Evolutionary conservation across 2,329 filamentous ascomycete genomes (phyloP).

Genomic region (Ceratocystis diversiconidia): DNA sequence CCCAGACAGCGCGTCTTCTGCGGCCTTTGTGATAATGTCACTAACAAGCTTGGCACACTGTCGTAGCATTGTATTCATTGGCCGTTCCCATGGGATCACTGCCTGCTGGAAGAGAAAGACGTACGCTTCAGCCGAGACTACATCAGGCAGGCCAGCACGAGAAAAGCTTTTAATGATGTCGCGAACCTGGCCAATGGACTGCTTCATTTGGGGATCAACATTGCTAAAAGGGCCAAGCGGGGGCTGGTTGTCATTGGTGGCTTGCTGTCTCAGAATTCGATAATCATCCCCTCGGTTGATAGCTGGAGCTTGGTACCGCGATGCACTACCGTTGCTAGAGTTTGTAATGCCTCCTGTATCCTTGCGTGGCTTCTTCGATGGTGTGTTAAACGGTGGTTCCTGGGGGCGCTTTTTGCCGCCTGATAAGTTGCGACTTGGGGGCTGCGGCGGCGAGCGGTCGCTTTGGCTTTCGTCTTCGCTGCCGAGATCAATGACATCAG

Average conservation of each 20-base stretch:
- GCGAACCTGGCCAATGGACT: conserved; percentile 38
- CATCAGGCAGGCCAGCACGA: conserved; percentile 42
- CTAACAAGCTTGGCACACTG: conserved; percentile 30
- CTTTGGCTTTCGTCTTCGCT: conserved; percentile 28
- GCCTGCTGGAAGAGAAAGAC: conserved; percentile 43
- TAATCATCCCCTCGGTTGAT: background rate
- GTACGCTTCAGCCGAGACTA: conserved; percentile 46
- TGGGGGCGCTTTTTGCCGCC: conserved; percentile 11
- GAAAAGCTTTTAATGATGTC: conserved; percentile 40
- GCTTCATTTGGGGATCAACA: conserved; percentile 24
- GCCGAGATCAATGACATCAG: conserved; percentile 27
- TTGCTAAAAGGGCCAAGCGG: conserved; percentile 26
- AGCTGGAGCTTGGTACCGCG: background rate
- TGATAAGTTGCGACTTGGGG: conserved; percentile 14
- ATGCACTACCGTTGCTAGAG: background rate
- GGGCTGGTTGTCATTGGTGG: background rate
- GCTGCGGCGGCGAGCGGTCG: conserved; percentile 21
- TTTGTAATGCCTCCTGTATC: conserved; percentile 17
- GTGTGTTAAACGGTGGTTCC: conserved; percentile 24
- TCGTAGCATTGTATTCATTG: conserved; percentile 35
- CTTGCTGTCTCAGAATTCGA: background rate
- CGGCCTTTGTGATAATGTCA: conserved; percentile 31
- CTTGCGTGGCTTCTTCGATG: conserved; percentile 26
- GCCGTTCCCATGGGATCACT: conserved; percentile 42
- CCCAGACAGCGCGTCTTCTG: conserved; percentile 34